Percentiles rank a stretch among this genome's conserved stretches.
Conservation (phyloP, 345 rosid genomes). For the Triadica sebifera region DNA sequence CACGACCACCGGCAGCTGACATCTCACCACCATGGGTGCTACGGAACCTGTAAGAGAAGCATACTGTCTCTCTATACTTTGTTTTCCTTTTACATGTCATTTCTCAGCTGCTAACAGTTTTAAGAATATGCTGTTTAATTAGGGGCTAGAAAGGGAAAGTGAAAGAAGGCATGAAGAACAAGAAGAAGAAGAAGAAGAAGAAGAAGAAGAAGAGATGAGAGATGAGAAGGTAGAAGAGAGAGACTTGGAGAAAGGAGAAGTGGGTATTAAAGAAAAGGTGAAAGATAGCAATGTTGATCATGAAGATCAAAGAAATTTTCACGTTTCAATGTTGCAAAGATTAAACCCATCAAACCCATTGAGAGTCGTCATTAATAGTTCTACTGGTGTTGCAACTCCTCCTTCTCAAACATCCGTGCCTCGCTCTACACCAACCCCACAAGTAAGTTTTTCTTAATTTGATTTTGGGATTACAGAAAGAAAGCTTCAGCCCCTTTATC, state of each 20-base stretch:
- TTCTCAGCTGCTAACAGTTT: constrained; percentile 14
- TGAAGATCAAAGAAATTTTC: constrained; percentile 26
- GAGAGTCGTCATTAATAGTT: constrained; percentile 52
- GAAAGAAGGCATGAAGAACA: constrained; percentile 25
- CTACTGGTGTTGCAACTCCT: constrained; percentile 54
- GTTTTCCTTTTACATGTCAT: background rate
- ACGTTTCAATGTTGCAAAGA: constrained; percentile 58
- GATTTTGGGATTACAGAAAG: background rate
- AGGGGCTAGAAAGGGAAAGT: constrained; percentile 48
- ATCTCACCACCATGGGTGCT: constrained; percentile 53
- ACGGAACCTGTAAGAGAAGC: constrained; percentile 40
- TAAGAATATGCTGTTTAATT: background rate
- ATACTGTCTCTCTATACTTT: background rate
- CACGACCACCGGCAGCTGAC: constrained; percentile 40
- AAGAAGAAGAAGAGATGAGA: constrained; percentile 17
- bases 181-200: constrained; percentile 17
- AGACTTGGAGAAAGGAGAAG: constrained; percentile 55
- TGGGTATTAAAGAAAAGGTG: constrained; percentile 29
- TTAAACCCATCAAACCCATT: constrained; percentile 83
- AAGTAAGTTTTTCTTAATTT: constrained; percentile 39
- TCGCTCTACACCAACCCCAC: constrained; percentile 80
- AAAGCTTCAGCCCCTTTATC: background rate
- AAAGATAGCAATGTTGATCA: constrained; percentile 1
- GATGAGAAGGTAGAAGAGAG: constrained; percentile 23
- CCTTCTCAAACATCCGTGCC: constrained; percentile 47